phyloP scores from a whole-genome alignment of 129 eudicot species.

The Tagetes erecta region DNA sequence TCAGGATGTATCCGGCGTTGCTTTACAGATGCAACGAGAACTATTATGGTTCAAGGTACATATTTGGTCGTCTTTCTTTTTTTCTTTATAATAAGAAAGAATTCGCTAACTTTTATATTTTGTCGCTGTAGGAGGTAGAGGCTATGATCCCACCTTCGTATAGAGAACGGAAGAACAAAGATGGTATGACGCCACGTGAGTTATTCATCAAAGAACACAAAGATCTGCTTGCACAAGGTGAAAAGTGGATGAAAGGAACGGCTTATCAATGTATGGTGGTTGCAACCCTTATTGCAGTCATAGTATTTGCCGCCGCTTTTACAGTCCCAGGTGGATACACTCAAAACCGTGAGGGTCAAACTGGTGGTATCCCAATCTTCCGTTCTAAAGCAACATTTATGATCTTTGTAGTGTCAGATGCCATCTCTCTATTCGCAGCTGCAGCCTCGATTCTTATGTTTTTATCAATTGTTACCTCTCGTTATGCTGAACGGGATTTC shows the following conservation, averaged over 20 bases:
- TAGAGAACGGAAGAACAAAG: constrained; percentile 40
- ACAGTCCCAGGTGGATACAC: constrained; percentile 48
- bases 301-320: constrained; percentile 49
- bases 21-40: constrained; percentile 58
- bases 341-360: neutral
- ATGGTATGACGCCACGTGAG: constrained; percentile 43
- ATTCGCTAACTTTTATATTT: neutral
- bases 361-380: constrained; percentile 38
- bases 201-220: constrained; percentile 50
- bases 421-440: constrained; percentile 42
- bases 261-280: constrained; percentile 52
- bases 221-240: constrained; percentile 40
- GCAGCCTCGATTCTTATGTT: constrained; percentile 48
- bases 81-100: neutral
- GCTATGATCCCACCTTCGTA: constrained; percentile 39
- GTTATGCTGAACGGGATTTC: constrained; percentile 65
- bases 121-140: constrained; percentile 47
- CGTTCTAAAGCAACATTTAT: constrained; percentile 16
- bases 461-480: constrained; percentile 52
- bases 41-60: constrained; percentile 54
- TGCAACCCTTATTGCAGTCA: constrained; percentile 46
- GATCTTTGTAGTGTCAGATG: constrained; percentile 39
- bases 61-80: neutral
- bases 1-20: constrained; percentile 47
- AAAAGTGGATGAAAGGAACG: constrained; percentile 57